Percentiles rank a stretch among this genome's conserved stretches.
These are phyloP conservation scores for Antrodiella citrinella DNA, from an alignment of 768 basidiomycete genomes.

Conservation along the genomic window DNA sequence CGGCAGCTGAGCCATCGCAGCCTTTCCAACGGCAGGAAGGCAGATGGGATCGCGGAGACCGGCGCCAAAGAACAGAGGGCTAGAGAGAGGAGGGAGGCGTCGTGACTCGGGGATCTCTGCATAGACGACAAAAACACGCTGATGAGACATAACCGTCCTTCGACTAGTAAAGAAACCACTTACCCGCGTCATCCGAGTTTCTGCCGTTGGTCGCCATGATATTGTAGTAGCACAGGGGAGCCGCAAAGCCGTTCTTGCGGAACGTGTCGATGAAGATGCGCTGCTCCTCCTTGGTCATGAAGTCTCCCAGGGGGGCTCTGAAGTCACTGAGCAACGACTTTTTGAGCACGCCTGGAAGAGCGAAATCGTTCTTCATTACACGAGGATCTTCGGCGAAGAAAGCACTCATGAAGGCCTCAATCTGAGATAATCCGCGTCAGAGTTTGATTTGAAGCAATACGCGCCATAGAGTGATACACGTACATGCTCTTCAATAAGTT, in stretches of 20 bases:
- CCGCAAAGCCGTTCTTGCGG: constrained; percentile 12
- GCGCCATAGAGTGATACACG: no score
- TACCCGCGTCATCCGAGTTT: no score
- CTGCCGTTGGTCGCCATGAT: no score
- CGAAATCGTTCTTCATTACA: constrained; percentile 28
- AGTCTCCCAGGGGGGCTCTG: constrained; percentile 20
- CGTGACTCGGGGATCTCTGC: no score
- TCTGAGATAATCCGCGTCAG: constrained; percentile 17
- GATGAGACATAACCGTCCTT: no score
- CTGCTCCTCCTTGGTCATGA: constrained; percentile 11
- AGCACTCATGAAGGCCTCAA: constrained; percentile 32
- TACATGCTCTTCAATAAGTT: neutral
- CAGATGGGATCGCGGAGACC: constrained; percentile 29
- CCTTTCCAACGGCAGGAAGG: constrained; percentile 9
- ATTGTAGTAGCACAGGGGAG: no score
- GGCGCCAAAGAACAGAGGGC: no score
- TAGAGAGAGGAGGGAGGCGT: constrained; percentile 32
- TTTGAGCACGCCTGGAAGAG: constrained; percentile 28
- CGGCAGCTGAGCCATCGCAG: neutral
- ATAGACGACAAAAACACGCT: no score
- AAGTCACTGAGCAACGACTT: constrained; percentile 22
- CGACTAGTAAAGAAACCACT: no score
- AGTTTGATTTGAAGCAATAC: no score
- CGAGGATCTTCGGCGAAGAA: constrained; percentile 26
- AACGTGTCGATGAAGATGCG: neutral